phyloP scores from a whole-genome alignment of 805 yeast genomes.

The Ogataea degrootiae region DNA sequence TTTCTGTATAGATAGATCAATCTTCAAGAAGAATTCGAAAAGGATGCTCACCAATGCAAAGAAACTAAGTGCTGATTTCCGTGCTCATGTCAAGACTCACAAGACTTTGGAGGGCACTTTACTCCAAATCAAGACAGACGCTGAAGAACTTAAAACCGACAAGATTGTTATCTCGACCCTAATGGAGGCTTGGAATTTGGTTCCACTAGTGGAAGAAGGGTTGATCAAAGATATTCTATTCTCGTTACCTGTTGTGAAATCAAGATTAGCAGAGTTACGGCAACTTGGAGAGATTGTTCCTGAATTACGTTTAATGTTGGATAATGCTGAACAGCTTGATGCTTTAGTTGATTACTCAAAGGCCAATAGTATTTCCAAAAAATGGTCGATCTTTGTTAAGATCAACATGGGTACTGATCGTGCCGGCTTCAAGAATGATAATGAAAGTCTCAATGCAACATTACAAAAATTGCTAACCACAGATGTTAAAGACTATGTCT shows the following conservation, averaged over 20 bases:
- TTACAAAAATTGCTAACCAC: slow-evolving; percentile 28
- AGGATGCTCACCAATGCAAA: slow-evolving; percentile 45
- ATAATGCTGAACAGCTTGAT: slow-evolving; percentile 52
- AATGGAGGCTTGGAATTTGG: slow-evolving; percentile 56
- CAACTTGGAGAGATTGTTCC: slow-evolving; percentile 38
- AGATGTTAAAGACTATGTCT: slow-evolving; percentile 29
- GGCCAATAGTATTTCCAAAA: slow-evolving; percentile 12
- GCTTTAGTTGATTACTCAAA: slow-evolving; percentile 36
- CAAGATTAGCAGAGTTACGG: slow-evolving; percentile 43
- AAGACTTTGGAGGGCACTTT: slow-evolving; percentile 58
- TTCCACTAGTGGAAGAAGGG: slow-evolving; percentile 25
- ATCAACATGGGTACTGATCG: slow-evolving; percentile 68
- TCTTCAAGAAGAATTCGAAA: slow-evolving; percentile 42
- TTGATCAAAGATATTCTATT: slow-evolving; percentile 45
- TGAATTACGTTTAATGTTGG: slow-evolving; percentile 54
- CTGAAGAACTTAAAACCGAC: slow-evolving; percentile 36
- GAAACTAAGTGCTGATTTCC: slow-evolving; percentile 37
- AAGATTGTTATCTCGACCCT: slow-evolving; percentile 65
- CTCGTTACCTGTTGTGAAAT: slow-evolving; percentile 54
- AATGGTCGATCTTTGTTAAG: slow-evolving; percentile 66
- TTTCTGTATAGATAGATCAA: slow-evolving; percentile 40
- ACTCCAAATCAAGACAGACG: slow-evolving; percentile 42
- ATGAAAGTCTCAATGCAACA: slow-evolving; percentile 18
- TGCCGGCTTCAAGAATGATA: slow-evolving; percentile 47
- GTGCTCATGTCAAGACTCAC: slow-evolving; percentile 77